Conservation (phyloP, 768 basidiomycete species). For the Pleurotus eryngii region DNA sequence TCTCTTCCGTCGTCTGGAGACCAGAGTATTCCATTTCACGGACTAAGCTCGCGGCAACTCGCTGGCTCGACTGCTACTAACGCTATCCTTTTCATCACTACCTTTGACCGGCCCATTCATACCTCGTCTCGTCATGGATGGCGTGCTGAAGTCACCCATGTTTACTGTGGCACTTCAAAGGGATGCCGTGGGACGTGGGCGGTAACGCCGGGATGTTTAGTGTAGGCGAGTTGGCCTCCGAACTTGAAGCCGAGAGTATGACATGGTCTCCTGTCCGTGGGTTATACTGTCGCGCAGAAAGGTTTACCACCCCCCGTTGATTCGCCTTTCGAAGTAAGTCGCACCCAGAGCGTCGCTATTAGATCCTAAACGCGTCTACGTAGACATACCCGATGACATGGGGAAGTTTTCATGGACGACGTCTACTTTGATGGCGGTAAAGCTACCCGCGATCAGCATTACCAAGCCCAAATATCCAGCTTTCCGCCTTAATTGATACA, state of each 20-base stretch:
- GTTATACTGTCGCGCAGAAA: constrained; percentile 48
- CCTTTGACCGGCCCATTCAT: constrained; percentile 41
- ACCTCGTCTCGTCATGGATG: constrained; percentile 39
- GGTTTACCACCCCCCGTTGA: constrained; percentile 54
- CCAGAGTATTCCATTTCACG: constrained; percentile 4
- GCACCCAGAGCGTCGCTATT: too few relatives aligned
- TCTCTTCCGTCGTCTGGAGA: neutral
- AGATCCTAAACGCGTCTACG: too few relatives aligned
- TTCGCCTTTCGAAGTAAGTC: constrained; percentile 57
- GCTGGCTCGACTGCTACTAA: constrained; percentile 17
- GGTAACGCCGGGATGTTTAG: constrained; percentile 65
- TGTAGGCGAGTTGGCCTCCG: constrained; percentile 60
- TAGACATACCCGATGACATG: constrained; percentile 64
- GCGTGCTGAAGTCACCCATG: constrained; percentile 38
- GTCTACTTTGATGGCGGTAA: constrained; percentile 67
- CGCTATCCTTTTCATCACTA: constrained; percentile 39
- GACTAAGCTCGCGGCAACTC: constrained; percentile 13
- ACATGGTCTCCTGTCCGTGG: constrained; percentile 65
- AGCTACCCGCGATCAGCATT: constrained; percentile 55
- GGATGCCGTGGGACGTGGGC: constrained; percentile 61
- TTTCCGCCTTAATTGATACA: constrained; percentile 72
- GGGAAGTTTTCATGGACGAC: constrained; percentile 70
- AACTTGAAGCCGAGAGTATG: constrained; percentile 43
- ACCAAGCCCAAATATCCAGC: constrained; percentile 41
- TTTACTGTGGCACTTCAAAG: constrained; percentile 66